phyloP scores from a whole-genome alignment of 1,284 basidiomycete genomes.

The Melampsora larici-populina region DNA sequence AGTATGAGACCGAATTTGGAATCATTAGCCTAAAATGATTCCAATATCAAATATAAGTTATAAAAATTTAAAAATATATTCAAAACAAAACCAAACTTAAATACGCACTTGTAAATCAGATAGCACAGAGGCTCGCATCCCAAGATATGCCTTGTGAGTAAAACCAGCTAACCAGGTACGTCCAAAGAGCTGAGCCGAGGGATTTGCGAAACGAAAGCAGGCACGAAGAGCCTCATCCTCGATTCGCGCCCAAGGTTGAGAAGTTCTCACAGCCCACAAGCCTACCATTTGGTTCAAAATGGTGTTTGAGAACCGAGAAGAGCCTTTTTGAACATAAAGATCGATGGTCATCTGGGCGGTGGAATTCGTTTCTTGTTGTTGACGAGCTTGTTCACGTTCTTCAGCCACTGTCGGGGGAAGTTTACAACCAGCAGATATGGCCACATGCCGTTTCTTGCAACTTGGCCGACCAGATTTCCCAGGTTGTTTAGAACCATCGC shows the following conservation, averaged over 20 bases:
- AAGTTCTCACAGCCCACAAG: too few relatives aligned
- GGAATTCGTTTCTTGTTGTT: too few relatives aligned
- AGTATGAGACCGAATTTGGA: slow-evolving; percentile 10
- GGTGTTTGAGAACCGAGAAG: not conserved
- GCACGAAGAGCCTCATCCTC: slow-evolving; percentile 13
- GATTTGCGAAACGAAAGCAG: slow-evolving; percentile 8
- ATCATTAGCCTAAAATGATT: too few relatives aligned
- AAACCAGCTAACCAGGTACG: slow-evolving; percentile 9
- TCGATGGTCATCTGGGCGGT: too few relatives aligned
- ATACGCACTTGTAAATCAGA: not conserved
- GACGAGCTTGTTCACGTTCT: too few relatives aligned
- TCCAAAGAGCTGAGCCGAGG: slow-evolving; percentile 7
- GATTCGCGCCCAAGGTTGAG: slow-evolving; percentile 9
- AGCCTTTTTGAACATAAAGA: not conserved
- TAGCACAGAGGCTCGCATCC: not conserved
- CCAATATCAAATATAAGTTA: too few relatives aligned
- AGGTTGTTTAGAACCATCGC: slow-evolving; percentile 22
- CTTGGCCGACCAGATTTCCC: slow-evolving; percentile 2
- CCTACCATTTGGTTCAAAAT: too few relatives aligned
- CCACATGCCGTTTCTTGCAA: slow-evolving; percentile 1
- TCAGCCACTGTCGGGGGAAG: not conserved
- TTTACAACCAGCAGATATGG: not conserved
- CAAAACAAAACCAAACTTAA: not conserved
- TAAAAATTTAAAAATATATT: too few relatives aligned
- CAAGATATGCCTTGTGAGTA: slow-evolving; percentile 17